Conservation (phyloP, 2,329 filamentous ascomycete species). For the Stemphylium lycopersici region DNA sequence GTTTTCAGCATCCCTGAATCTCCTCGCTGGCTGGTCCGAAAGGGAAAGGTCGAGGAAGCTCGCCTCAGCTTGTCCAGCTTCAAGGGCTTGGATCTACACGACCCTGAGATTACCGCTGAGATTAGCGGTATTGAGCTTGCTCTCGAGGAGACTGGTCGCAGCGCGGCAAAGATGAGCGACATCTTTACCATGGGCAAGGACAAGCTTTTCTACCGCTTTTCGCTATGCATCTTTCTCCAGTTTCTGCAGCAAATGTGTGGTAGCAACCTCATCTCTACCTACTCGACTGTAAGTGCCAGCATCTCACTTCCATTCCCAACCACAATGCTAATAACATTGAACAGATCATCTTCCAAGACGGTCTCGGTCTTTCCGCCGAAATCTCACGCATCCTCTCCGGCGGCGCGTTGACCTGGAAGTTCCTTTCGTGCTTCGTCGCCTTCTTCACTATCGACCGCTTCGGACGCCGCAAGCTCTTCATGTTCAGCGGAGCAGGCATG, state of each 20-base stretch:
- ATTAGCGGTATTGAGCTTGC: conserved; percentile 66
- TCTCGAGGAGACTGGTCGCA: conserved; percentile 57
- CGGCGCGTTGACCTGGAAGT: conserved; percentile 63
- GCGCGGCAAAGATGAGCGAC: conserved; percentile 66
- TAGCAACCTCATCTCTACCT: conserved; percentile 58
- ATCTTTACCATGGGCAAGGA: conserved; percentile 64
- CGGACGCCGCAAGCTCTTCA: conserved; percentile 65
- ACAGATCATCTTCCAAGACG: conserved; percentile 52
- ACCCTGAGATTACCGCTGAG: conserved; percentile 64
- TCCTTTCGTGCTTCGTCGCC: conserved; percentile 64
- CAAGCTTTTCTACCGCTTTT: conserved; percentile 67
- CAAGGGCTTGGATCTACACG: conserved; percentile 48
- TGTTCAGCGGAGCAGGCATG: conserved; percentile 61
- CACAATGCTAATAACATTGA: neutral
- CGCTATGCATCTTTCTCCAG: conserved; percentile 57
- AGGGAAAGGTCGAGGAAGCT: conserved; percentile 70
- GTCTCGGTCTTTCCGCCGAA: conserved; percentile 52
- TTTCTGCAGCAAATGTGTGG: conserved; percentile 61
- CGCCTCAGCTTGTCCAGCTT: conserved; percentile 52
- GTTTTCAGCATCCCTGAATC: conserved; percentile 75
- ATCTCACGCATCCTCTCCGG: conserved; percentile 68
- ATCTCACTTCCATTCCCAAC: conserved; percentile 20
- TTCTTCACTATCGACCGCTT: conserved; percentile 75
- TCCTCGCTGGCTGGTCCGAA: conserved; percentile 71
- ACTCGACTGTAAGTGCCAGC: conserved; percentile 56